Evolutionary conservation across 148 eudicot genomes (phyloP).

Genomic region (Talinum fruticosum): DNA sequence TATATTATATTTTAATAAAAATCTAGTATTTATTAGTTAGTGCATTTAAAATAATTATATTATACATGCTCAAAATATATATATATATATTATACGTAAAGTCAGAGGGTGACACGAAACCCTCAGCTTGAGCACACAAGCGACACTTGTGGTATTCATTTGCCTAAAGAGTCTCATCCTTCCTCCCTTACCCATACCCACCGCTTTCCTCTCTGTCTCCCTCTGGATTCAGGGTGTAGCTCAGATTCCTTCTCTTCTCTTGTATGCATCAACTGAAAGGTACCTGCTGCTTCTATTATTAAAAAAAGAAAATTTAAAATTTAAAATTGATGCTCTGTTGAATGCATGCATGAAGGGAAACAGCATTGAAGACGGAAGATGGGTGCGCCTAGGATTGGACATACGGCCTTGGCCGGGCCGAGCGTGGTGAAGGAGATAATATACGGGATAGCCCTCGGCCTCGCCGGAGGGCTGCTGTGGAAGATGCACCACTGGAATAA

Average conservation of each 20-base stretch:
- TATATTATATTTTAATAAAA: no score
- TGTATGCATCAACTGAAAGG: no score
- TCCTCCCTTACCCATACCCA: no score
- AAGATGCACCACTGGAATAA: constrained; percentile 35
- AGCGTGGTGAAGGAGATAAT: constrained; percentile 23
- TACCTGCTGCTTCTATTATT: no score
- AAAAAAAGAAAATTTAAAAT: background rate
- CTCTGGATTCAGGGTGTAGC: no score
- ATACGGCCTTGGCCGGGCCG: constrained; percentile 8
- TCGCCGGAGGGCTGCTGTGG: constrained; percentile 20
- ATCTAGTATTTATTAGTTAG: no score
- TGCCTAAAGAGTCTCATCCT: no score
- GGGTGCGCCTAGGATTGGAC: constrained; percentile 10
- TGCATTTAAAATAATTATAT: no score
- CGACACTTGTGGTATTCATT: background rate
- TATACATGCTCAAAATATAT: no score
- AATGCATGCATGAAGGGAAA: background rate
- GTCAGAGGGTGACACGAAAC: background rate
- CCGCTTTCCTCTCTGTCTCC: no score
- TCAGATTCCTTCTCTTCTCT: no score
- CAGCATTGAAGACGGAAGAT: background rate
- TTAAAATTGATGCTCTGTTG: background rate
- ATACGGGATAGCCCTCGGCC: constrained; percentile 18
- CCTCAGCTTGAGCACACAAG: background rate
- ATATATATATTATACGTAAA: no score